These are phyloP conservation scores for Scytalidium sp. DNA, from an alignment of 2,329 filamentous ascomycete species.

Conservation along the genomic window DNA sequence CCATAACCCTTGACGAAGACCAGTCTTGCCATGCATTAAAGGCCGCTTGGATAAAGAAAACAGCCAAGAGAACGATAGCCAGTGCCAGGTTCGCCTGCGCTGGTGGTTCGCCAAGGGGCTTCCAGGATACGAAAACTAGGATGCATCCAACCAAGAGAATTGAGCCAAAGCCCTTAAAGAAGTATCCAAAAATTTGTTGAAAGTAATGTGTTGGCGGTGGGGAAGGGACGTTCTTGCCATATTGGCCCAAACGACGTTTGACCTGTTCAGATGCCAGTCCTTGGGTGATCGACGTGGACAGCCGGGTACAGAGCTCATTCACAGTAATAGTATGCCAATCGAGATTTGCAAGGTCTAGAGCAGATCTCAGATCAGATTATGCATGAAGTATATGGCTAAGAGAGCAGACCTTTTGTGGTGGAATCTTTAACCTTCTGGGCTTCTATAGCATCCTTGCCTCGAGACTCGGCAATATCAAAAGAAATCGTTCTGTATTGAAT, in stretches of 20 bases:
- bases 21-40: slow-evolving; percentile 75
- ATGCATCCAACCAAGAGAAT: slow-evolving; percentile 67
- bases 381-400: background rate
- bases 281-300: slow-evolving; percentile 51
- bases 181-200: slow-evolving; percentile 61
- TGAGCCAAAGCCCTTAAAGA: slow-evolving; percentile 74
- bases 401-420: slow-evolving; percentile 39
- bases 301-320: slow-evolving; percentile 56
- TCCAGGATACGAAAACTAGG: slow-evolving; percentile 75
- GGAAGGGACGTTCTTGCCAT: slow-evolving; percentile 66
- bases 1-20: slow-evolving; percentile 74
- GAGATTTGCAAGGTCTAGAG: slow-evolving; percentile 55
- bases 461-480: slow-evolving; percentile 55
- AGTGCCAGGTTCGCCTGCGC: slow-evolving; percentile 67
- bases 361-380: slow-evolving; percentile 12
- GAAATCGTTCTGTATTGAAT: slow-evolving; percentile 54
- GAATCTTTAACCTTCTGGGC: slow-evolving; percentile 39
- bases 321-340: slow-evolving; percentile 65
- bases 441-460: slow-evolving; percentile 40
- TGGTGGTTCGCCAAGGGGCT: slow-evolving; percentile 70
- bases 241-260: slow-evolving; percentile 50
- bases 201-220: slow-evolving; percentile 60
- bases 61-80: slow-evolving; percentile 67
- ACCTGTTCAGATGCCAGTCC: slow-evolving; percentile 61
- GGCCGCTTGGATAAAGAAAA: slow-evolving; percentile 66